These are phyloP conservation scores for Echinochloa phyllopogon DNA, from an alignment of 176 grass and related monocot genomes.

Conservation along the genomic window DNA sequence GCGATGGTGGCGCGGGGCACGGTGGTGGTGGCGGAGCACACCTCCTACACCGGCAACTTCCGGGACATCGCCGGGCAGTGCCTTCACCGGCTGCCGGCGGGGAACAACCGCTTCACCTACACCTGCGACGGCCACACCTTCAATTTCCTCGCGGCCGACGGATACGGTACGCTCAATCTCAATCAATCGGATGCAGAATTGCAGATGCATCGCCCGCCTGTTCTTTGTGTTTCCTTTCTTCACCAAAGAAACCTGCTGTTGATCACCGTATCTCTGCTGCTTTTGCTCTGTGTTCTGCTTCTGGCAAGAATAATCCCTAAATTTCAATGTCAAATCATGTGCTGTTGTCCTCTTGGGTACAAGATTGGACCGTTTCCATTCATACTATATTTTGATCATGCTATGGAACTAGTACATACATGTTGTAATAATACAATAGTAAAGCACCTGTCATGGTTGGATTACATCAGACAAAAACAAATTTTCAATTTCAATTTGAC, in stretches of 20 bases:
- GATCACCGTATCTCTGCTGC: neutral
- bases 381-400: neutral
- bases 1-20: constrained; percentile 86
- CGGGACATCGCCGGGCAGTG: constrained; percentile 78
- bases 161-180: constrained; percentile 61
- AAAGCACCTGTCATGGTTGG: too few species aligned
- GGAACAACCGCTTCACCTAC: constrained; percentile 88
- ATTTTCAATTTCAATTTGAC: too few species aligned
- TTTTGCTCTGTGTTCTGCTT: neutral
- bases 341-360: too few species aligned
- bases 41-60: constrained; percentile 87
- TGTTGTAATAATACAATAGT: too few species aligned
- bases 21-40: constrained; percentile 76
- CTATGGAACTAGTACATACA: neutral
- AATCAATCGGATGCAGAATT: too few species aligned
- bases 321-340: neutral
- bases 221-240: too few species aligned
- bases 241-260: too few species aligned
- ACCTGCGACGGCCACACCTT: constrained; percentile 84
- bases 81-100: constrained; percentile 73
- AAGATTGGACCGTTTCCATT: too few species aligned
- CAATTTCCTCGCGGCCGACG: constrained; percentile 83
- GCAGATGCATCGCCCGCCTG: neutral
- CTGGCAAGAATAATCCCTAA: neutral
- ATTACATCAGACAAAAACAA: too few species aligned